A percentile compares a stretch with the other conserved stretches of the same genome.
Conservation (phyloP, 169 alveolate genomes). For the Babesia bovis region DNA sequence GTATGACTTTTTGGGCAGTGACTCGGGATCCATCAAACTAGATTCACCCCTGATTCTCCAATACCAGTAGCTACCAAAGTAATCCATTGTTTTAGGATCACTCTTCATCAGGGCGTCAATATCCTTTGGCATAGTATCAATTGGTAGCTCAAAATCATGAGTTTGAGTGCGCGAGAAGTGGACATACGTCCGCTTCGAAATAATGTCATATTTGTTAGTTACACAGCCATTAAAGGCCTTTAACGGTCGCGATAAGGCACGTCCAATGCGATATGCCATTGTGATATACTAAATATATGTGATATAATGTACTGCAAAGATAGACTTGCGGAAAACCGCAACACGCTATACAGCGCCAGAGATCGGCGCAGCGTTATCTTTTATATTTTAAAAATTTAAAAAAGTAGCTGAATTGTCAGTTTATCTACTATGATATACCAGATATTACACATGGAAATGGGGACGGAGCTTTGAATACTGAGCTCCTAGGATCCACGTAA, state of each 20-base stretch:
- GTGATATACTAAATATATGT: background rate
- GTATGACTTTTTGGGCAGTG: slow-evolving; percentile 79
- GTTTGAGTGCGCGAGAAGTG: slow-evolving; percentile 81
- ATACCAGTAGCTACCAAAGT: slow-evolving; percentile 84
- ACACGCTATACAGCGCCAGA: background rate
- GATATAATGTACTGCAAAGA: background rate
- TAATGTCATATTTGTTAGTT: background rate
- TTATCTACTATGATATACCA: background rate
- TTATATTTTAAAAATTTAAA: background rate
- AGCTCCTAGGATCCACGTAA: no score
- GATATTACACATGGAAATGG: background rate
- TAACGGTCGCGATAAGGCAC: background rate
- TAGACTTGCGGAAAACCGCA: background rate
- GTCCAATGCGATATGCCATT: slow-evolving; percentile 25
- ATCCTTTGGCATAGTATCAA: slow-evolving; percentile 87
- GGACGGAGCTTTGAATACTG: no score
- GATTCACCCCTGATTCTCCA: slow-evolving; percentile 85
- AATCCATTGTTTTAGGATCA: slow-evolving; percentile 81
- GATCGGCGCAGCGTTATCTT: background rate
- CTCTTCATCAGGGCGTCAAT: slow-evolving; percentile 74
- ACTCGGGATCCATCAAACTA: slow-evolving; percentile 76
- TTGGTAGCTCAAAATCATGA: slow-evolving; percentile 83
- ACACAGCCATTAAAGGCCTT: background rate
- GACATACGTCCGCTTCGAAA: slow-evolving; percentile 53
- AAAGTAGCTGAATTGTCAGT: background rate